Evolutionary conservation across 2,329 filamentous ascomycete species (phyloP).

Genomic region (Fusarium nodosum): DNA sequence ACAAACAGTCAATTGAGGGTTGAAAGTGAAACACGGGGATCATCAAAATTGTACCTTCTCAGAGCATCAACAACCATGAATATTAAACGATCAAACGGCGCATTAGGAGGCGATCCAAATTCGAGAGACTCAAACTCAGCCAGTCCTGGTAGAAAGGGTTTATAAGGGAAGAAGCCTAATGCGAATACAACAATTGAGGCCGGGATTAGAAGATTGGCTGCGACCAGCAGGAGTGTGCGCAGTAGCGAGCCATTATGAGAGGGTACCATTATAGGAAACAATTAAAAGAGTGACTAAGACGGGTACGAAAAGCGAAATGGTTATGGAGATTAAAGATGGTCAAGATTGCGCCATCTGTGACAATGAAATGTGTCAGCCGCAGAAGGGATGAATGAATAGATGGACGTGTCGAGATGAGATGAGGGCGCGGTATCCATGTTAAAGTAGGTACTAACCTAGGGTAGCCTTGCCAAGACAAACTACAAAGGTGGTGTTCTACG

Average conservation of each 20-base stretch:
- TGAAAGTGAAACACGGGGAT: slow-evolving; percentile 8
- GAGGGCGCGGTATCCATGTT: slow-evolving; percentile 31
- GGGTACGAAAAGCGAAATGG: slow-evolving; percentile 10
- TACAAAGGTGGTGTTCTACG: slow-evolving; percentile 43
- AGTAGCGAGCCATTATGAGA: slow-evolving; percentile 46
- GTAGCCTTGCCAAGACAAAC: slow-evolving; percentile 47
- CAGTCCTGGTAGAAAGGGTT: slow-evolving; percentile 89
- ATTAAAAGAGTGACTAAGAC: slow-evolving; percentile 33
- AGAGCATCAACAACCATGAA: slow-evolving; percentile 99
- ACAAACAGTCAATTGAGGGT: slow-evolving; percentile 41
- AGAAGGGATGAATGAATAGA: slow-evolving; percentile 35
- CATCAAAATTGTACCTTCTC: slow-evolving; percentile 72
- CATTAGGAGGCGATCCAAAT: slow-evolving; percentile 69
- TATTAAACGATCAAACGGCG: slow-evolving; percentile 88
- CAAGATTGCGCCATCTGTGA: slow-evolving; percentile 39
- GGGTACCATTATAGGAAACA: slow-evolving; percentile 45
- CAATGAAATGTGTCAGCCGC: slow-evolving; percentile 22
- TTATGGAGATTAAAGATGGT: slow-evolving; percentile 16
- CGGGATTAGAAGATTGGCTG: slow-evolving; percentile 83
- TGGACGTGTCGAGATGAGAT: slow-evolving; percentile 45
- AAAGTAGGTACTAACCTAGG: background rate
- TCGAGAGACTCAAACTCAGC: slow-evolving; percentile 74
- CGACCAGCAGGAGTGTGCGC: slow-evolving; percentile 64
- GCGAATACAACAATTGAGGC: slow-evolving; percentile 83
- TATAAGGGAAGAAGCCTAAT: slow-evolving; percentile 96